phyloP scores from a whole-genome alignment of 2,329 filamentous ascomycete genomes.

The Colletotrichum melonis region DNA sequence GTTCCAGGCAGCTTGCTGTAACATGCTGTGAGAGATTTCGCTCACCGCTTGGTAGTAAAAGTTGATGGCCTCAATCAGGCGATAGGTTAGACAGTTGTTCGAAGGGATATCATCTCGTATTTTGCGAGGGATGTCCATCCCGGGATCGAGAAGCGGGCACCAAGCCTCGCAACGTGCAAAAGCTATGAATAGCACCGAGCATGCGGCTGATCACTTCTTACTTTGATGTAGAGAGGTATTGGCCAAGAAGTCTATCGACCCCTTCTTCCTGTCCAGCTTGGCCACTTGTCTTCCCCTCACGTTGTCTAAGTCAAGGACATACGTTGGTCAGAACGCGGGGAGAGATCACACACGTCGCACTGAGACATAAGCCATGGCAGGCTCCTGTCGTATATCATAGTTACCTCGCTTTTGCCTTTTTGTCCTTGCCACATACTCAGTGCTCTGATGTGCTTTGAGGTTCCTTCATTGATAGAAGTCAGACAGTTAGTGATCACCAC shows the following conservation, averaged over 20 bases:
- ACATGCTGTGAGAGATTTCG: not conserved
- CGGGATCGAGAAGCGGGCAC: not conserved
- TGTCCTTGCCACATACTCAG: not conserved
- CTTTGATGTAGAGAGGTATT: not conserved
- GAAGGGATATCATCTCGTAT: not conserved
- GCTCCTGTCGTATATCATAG: not conserved
- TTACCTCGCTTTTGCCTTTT: not conserved
- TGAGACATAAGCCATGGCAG: not conserved
- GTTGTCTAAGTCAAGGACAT: not conserved
- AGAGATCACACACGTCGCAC: not conserved
- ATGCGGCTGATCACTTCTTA: not conserved
- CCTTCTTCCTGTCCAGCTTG: not conserved
- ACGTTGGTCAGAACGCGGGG: not conserved
- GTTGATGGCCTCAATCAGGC: conserved; percentile 1
- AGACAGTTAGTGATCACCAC: not conserved
- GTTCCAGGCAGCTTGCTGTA: not conserved
- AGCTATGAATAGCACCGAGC: conserved; percentile 1
- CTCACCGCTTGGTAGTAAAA: not conserved
- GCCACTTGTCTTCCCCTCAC: not conserved
- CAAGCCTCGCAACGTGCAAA: conserved; percentile 1
- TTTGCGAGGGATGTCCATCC: not conserved
- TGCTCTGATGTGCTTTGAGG: not conserved
- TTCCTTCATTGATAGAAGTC: not conserved
- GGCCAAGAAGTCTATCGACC: not conserved
- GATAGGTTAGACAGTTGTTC: not conserved